Evolutionary conservation across 805 yeast species (phyloP).

Genomic region (Candida insectorum): DNA sequence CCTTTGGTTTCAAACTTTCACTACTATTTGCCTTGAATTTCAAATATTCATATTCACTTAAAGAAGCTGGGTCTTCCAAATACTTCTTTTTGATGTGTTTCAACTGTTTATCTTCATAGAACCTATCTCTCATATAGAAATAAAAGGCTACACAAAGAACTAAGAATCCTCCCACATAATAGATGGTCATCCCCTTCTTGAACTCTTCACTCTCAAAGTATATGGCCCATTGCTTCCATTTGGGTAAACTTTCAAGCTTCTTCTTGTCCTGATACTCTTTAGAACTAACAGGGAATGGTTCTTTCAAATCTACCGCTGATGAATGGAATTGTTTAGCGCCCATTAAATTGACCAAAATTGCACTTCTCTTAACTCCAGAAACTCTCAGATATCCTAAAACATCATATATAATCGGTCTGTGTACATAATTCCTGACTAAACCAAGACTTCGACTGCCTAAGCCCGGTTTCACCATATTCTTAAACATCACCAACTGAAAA

Average conservation of each 20-base stretch:
- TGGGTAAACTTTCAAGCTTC: constrained; percentile 27
- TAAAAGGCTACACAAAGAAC: constrained; percentile 57
- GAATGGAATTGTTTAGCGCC: too few species aligned
- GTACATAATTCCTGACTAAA: too few species aligned
- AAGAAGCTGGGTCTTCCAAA: constrained; percentile 29
- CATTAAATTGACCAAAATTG: too few species aligned
- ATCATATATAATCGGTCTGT: too few species aligned
- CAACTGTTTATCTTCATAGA: constrained; percentile 60
- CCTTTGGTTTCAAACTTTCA: constrained; percentile 62
- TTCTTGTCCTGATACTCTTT: constrained; percentile 25
- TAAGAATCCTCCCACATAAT: constrained; percentile 57
- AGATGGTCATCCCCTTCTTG: constrained; percentile 60
- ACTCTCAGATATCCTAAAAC: too few species aligned
- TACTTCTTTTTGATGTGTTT: constrained; percentile 38
- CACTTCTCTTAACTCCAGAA: too few species aligned
- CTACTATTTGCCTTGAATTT: constrained; percentile 56
- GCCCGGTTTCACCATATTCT: too few species aligned
- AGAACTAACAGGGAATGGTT: constrained; percentile 36
- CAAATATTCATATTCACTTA: constrained; percentile 62
- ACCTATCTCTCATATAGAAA: constrained; percentile 64
- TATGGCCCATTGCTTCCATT: constrained; percentile 37
- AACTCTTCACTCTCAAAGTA: constrained; percentile 51
- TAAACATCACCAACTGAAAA: too few species aligned
- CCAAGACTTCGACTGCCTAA: too few species aligned
- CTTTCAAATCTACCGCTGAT: constrained; percentile 14